These are phyloP conservation scores for Corinectria fuckeliana DNA, from an alignment of 2,329 filamentous ascomycete genomes.

Conservation along the genomic window DNA sequence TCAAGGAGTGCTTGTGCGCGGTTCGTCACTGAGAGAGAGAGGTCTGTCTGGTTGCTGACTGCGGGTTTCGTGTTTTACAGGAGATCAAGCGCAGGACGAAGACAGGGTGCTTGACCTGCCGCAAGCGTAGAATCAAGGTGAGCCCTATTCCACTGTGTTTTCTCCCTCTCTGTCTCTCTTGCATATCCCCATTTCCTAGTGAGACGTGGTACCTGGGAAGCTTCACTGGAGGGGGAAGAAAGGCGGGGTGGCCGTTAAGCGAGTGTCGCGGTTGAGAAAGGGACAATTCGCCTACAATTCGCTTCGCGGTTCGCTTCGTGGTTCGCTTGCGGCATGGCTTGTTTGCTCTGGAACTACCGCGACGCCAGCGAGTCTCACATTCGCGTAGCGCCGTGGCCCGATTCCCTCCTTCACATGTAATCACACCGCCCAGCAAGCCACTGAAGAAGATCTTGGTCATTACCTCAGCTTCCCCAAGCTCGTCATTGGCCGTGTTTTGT, in stretches of 20 bases:
- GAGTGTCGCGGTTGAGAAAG: constrained; percentile 22
- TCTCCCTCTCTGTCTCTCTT: constrained; percentile 10
- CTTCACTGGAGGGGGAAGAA: constrained; percentile 18
- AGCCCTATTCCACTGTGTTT: constrained; percentile 39
- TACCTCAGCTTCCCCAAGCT: constrained; percentile 22
- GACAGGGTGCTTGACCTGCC: constrained; percentile 68
- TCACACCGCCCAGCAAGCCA: constrained; percentile 16
- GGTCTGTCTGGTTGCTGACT: constrained; percentile 22
- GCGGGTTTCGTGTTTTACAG: constrained; percentile 43
- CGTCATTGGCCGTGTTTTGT: constrained; percentile 23
- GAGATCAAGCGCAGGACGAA: constrained; percentile 69
- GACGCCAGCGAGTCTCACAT: constrained; percentile 29
- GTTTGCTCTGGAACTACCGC: constrained; percentile 25
- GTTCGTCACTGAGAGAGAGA: too few species aligned
- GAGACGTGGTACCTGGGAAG: constrained; percentile 20
- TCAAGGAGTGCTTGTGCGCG: not conserved
- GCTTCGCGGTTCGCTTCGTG: constrained; percentile 29
- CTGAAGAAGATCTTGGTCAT: constrained; percentile 11
- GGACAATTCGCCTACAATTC: constrained; percentile 25
- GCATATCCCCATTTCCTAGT: constrained; percentile 12
- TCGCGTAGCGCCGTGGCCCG: constrained; percentile 33
- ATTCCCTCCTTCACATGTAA: constrained; percentile 26
- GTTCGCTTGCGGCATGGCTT: constrained; percentile 26
- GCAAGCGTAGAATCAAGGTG: constrained; percentile 68
- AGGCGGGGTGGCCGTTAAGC: constrained; percentile 19